Evolutionary conservation across 345 rosid genomes (phyloP), one percentile per base, ranked within the genome.

Genomic region (Pistacia vera): DNA sequence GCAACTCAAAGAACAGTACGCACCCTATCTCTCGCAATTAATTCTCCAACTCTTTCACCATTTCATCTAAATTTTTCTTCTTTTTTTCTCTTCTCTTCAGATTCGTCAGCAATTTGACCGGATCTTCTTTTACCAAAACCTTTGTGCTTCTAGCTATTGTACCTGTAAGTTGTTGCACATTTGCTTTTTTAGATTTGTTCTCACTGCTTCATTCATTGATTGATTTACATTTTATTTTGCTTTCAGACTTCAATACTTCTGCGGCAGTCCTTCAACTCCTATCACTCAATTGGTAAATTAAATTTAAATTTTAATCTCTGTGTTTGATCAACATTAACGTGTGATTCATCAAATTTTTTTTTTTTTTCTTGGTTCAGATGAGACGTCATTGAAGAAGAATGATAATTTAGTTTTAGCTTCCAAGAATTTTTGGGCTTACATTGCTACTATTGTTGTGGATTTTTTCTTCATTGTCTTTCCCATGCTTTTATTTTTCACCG

Each of bases 21-120:
- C 67, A 20, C 41, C 20, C 8, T 12, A 51, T 70, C 69, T 33
- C 38, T 72, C 48, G 65, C 67, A 57, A 12, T 54, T 9, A 38
- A 69, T 54, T 66, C 59, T 63, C 59, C 28, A 36, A 25, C 22
- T 61, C 20, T 20, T 52, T 66, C 62, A 44, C 28, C 2, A 17
- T 36, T 33, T 75, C 16, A 52, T 71, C 13, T 54, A 2, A 41
- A 12, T 36, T 16, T 13, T 12, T 18, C 58, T 72, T 46, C 33
- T n/a, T 18, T n/a, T 75, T 55, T 55, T 70, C 75, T 46, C 41
- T 44, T 59, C 33, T 44, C 64, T 66, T 61, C 86, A 95, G 97
- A 79, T 91, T 93, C 66, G 97, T 93, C 2, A 93, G 99, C 91
- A 90, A 93, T 82, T 83, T 95, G 71, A 82, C 61, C 8, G 99